Base-by-base conservation (phyloP, 2,329 filamentous ascomycete genomes). In the Colletotrichum gigasporum region DNA sequence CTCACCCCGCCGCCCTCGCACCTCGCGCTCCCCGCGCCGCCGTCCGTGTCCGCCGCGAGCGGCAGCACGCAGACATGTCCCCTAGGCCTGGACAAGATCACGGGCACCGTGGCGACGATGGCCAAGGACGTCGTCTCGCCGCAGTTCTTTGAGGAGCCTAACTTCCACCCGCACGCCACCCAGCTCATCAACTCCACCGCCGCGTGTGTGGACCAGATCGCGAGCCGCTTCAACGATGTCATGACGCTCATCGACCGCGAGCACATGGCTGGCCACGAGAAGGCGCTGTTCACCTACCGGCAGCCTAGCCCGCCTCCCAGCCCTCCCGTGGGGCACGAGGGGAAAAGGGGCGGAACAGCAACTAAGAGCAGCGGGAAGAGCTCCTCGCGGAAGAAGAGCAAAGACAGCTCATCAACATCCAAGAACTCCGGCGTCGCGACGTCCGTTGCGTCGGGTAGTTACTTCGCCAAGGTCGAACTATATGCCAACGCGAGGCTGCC, bases 401-500 rank as follows among this genome's bases (percentile, higher is more conserved):
- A 32, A 18, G 54, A 60, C 12, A 18, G n/a, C 9, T 5, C 45
- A 55, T 53, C 61, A 2, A 22, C 34, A 3, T 44, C 56, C 4
- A 65, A 52, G 44, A 32, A 28, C 11, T 24, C 57, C 0, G 61
- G 30, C 6, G 58, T 70, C n/a, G 63, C 71, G 9, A 45, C 72
- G 0, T 68, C 71, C 3, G 71, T 74, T 1, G 50, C 52, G 4
- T 52, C 50, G 7, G 63, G 58, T 9, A 58, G 61, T 34, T 60
- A 63, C 72, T 93, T 94, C 69, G 84, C 88, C 12, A 96, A 96
- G 74, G 91, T 93, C 12, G 90, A 93, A 71, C 78, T 89, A 1
- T 96, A 96, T 73, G 84, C 87, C 45, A 97, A 97, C 74, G 92
- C 93, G 2, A 87, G 86, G 60, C 79, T 96, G 5, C 91, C 92